phyloP scores from a whole-genome alignment of 257 asterid species.

The Lantana camara region DNA sequence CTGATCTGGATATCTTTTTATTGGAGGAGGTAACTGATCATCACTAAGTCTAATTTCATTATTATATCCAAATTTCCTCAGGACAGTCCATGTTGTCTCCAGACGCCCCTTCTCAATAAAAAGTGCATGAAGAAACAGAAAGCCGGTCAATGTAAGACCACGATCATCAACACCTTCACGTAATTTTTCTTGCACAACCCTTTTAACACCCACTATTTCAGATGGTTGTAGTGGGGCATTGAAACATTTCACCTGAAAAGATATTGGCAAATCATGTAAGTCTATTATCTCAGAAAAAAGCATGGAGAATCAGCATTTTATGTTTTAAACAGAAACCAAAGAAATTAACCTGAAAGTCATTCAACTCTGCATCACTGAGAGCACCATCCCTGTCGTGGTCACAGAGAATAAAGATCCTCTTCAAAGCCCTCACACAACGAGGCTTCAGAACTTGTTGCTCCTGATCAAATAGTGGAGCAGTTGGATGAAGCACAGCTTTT shows the following conservation, averaged over 20 bases:
- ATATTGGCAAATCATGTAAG: slow-evolving; percentile 18
- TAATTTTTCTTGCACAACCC: slow-evolving; percentile 93
- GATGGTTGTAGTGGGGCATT: slow-evolving; percentile 93
- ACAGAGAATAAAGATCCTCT: slow-evolving; percentile 89
- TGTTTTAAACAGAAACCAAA: slow-evolving; percentile 8
- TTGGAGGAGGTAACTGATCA: slow-evolving; percentile 83
- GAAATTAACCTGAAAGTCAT: slow-evolving; percentile 80
- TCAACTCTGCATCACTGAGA: slow-evolving; percentile 91
- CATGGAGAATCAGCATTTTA: slow-evolving; percentile 11
- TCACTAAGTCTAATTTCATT: slow-evolving; percentile 89
- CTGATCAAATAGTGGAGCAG: slow-evolving; percentile 96
- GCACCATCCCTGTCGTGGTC: slow-evolving; percentile 98
- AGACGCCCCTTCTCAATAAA: slow-evolving; percentile 93
- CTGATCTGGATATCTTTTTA: slow-evolving; percentile 88
- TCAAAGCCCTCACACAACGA: slow-evolving; percentile 91
- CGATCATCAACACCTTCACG: slow-evolving; percentile 82
- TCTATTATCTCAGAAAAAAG: not conserved
- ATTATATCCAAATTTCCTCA: slow-evolving; percentile 94
- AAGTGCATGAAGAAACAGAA: slow-evolving; percentile 95
- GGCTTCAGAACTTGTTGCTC: slow-evolving; percentile 90
- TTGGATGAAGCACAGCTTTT: slow-evolving; percentile 97
- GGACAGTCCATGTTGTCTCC: slow-evolving; percentile 98
- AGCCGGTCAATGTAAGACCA: slow-evolving; percentile 97
- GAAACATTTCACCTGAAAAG: slow-evolving; percentile 88
- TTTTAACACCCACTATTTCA: slow-evolving; percentile 90